A percentile compares a stretch with the other conserved stretches of the same genome.
Evolutionary conservation across 2,329 filamentous ascomycete species (phyloP).

Genomic region (Pseudomassariella vexata): DNA sequence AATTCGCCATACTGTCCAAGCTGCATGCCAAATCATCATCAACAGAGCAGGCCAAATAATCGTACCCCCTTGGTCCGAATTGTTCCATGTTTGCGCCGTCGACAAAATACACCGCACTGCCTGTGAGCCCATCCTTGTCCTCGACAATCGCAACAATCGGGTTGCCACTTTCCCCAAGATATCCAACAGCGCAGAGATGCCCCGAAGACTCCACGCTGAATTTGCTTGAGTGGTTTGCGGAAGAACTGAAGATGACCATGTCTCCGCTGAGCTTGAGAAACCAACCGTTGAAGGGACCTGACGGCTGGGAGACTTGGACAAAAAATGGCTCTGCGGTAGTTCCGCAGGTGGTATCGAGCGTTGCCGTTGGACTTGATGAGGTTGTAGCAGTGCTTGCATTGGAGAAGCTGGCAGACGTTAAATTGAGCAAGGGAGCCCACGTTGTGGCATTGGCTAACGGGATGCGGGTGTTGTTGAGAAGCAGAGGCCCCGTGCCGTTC

Average conservation of each 20-base stretch:
- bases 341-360: constrained; percentile 17
- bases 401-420: constrained; percentile 5
- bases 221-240: constrained; percentile 10
- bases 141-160: constrained; percentile 20
- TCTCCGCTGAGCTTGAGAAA: constrained; percentile 20
- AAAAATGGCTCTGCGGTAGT: constrained; percentile 17
- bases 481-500: constrained; percentile 8
- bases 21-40: constrained; percentile 14
- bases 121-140: constrained; percentile 10
- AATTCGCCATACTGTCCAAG: constrained; percentile 15
- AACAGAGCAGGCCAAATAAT: constrained; percentile 13
- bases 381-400: constrained; percentile 7
- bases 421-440: constrained; percentile 7
- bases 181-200: constrained; percentile 20
- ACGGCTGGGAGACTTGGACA: constrained; percentile 19
- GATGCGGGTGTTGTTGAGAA: constrained; percentile 4
- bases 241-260: constrained; percentile 19
- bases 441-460: constrained; percentile 9
- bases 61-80: constrained; percentile 17
- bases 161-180: constrained; percentile 11
- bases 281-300: constrained; percentile 23
- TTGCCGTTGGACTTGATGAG: constrained; percentile 7
- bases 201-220: constrained; percentile 20
- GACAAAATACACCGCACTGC: constrained; percentile 21
- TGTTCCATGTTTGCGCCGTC: constrained; percentile 13